Conservation (phyloP, 176 grass and related monocot genomes). For the Lolium multiflorum region DNA sequence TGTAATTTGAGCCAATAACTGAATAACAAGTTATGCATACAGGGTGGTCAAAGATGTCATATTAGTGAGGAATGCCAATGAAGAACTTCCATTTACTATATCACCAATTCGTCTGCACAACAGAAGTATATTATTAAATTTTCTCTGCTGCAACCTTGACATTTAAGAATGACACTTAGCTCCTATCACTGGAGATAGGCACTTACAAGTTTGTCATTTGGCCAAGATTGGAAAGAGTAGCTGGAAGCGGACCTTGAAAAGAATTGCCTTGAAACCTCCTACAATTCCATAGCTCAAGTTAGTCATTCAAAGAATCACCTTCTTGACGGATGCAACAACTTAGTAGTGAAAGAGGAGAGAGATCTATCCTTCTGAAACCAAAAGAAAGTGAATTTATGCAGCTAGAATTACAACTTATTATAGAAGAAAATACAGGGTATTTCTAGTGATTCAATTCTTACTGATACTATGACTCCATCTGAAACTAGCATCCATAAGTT, state of each 20-base stretch:
- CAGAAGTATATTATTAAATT: not conserved
- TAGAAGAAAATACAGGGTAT: not conserved
- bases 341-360: constrained; percentile 19
- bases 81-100: constrained; percentile 58
- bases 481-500: not conserved
- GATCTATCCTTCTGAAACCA: not conserved
- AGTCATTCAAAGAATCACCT: not conserved
- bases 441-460: not conserved
- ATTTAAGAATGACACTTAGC: constrained; percentile 6
- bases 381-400: not conserved
- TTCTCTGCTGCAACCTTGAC: not conserved
- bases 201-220: constrained; percentile 45
- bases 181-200: not conserved
- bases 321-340: constrained; percentile 4
- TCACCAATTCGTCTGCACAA: constrained; percentile 30
- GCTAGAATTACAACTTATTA: constrained; percentile 1
- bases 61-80: constrained; percentile 60
- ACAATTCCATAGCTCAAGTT: constrained; percentile 34
- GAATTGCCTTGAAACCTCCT: constrained; percentile 82
- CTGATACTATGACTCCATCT: not conserved
- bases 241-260: constrained; percentile 76
- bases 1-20: not conserved
- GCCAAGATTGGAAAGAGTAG: constrained; percentile 62
- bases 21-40: constrained; percentile 42
- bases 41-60: constrained; percentile 65